phyloP scores from a whole-genome alignment of 2,329 filamentous ascomycete genomes.

The Cryphonectria radicalis region DNA sequence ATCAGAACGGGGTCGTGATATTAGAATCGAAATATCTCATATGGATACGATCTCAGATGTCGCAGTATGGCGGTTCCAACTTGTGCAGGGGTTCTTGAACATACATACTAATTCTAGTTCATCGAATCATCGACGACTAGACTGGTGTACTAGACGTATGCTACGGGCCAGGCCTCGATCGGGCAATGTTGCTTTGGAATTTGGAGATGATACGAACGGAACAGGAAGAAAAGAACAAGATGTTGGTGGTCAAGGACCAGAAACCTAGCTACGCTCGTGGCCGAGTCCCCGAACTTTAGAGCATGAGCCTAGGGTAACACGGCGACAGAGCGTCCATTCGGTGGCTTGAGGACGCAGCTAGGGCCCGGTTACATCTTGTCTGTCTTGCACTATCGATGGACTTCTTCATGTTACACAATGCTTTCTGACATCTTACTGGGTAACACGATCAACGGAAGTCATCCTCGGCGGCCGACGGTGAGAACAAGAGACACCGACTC shows the following conservation, averaged over 20 bases:
- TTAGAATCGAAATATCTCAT: neutral
- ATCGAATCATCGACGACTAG: neutral
- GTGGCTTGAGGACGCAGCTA: constrained; percentile 2
- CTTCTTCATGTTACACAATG: neutral
- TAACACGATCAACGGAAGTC: constrained; percentile 4
- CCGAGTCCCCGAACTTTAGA: neutral
- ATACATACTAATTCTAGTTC: constrained; percentile 1
- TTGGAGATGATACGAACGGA: neutral
- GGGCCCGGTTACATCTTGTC: constrained; percentile 1
- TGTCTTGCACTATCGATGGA: neutral
- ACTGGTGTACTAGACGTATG: neutral
- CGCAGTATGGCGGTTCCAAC: neutral
- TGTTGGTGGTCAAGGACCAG: neutral
- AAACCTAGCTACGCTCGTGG: neutral
- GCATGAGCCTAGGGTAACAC: neutral
- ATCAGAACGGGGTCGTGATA: neutral
- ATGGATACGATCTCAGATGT: constrained; percentile 14
- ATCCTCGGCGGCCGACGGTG: constrained; percentile 10
- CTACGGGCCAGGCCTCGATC: neutral
- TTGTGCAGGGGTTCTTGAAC: neutral
- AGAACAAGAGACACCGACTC: constrained; percentile 6
- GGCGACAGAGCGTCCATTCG: neutral
- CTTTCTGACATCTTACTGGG: constrained; percentile 3
- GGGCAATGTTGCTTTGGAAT: neutral
- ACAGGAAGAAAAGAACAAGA: neutral